Percentiles rank a stretch among this genome's conserved stretches.
Evolutionary conservation across 345 rosid species (phyloP).

Genomic region (Anacardium occidentale): DNA sequence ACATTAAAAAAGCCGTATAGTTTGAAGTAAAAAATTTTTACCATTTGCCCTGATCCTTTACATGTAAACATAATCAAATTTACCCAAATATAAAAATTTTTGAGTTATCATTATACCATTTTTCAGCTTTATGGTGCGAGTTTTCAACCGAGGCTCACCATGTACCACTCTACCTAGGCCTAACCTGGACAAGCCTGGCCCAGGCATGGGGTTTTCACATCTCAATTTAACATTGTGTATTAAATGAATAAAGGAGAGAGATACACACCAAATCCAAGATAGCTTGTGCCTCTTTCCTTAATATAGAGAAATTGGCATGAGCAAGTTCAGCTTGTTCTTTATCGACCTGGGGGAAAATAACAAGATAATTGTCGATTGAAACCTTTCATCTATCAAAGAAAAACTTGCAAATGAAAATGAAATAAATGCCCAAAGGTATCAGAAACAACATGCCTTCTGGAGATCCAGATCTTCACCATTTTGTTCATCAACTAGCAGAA

Average conservation of each 20-base stretch:
- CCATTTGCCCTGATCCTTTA: too few relatives aligned
- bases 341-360: slow-evolving; percentile 56
- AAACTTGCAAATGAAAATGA: not conserved
- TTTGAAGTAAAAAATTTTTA: too few relatives aligned
- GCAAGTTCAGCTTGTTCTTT: slow-evolving; percentile 89
- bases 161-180: not conserved
- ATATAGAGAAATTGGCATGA: slow-evolving; percentile 69
- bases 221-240: not conserved
- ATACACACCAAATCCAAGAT: slow-evolving; percentile 77
- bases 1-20: too few relatives aligned
- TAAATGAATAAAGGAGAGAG: not conserved
- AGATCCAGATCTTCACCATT: slow-evolving; percentile 89
- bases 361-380: slow-evolving; percentile 4
- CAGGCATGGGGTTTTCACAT: too few relatives aligned
- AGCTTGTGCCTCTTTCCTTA: slow-evolving; percentile 84
- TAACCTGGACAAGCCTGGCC: too few relatives aligned
- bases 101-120: too few relatives aligned
- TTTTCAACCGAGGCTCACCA: not conserved
- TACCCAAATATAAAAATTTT: too few relatives aligned
- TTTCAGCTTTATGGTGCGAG: too few relatives aligned
- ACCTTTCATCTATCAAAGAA: not conserved
- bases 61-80: too few relatives aligned
- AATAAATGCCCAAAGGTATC: slow-evolving; percentile 3
- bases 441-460: slow-evolving; percentile 49
- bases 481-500: slow-evolving; percentile 70